phyloP scores from a whole-genome alignment of 73 alveolate genomes.

The Paramecium sonneborni region DNA sequence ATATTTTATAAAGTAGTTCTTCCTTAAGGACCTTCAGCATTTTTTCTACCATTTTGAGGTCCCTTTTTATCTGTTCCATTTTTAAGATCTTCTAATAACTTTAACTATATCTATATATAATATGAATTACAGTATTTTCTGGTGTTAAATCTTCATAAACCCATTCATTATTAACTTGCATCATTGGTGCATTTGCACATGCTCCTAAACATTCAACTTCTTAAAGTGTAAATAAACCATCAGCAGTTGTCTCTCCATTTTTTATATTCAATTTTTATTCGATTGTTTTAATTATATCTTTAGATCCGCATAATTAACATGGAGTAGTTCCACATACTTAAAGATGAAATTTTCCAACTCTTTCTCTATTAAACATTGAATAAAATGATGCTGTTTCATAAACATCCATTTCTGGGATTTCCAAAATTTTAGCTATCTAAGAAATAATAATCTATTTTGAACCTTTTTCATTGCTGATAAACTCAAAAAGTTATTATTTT shows the following conservation, averaged over 20 bases:
- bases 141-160: constrained; percentile 92
- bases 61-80: constrained; percentile 87
- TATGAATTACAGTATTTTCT: constrained; percentile 70
- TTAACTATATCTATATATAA: background rate
- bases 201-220: constrained; percentile 95
- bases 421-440: constrained; percentile 79
- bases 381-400: constrained; percentile 90
- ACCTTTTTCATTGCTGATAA: constrained; percentile 91
- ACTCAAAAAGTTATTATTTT: constrained; percentile 83
- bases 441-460: background rate
- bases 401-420: constrained; percentile 86
- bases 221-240: constrained; percentile 83
- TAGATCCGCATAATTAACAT: constrained; percentile 89
- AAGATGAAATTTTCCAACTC: constrained; percentile 88
- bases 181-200: constrained; percentile 93
- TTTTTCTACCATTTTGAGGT: constrained; percentile 78
- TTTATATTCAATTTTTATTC: constrained; percentile 58
- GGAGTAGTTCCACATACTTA: constrained; percentile 95
- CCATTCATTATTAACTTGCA: constrained; percentile 89
- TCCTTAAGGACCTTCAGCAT: constrained; percentile 86
- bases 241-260: constrained; percentile 78
- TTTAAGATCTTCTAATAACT: constrained; percentile 72
- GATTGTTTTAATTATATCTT: constrained; percentile 81
- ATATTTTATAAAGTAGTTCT: constrained; percentile 75
- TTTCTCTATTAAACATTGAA: constrained; percentile 90